phyloP scores from a whole-genome alignment of 768 basidiomycete species.

The Russula virescens region DNA sequence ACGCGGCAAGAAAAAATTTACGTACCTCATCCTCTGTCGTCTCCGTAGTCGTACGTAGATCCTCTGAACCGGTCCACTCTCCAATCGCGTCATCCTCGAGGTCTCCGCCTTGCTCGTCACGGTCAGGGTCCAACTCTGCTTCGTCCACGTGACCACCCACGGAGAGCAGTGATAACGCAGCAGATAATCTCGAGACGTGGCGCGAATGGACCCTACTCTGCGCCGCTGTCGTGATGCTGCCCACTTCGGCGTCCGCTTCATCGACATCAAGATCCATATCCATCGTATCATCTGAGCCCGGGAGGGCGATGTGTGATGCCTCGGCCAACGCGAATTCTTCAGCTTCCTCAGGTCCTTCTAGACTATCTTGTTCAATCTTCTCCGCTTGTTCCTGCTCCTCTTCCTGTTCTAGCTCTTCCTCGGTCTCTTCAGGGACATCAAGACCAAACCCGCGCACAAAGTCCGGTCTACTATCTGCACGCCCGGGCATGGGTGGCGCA shows the following conservation, averaged over 20 bases:
- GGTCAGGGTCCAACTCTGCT: constrained; percentile 25
- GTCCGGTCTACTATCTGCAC: constrained; percentile 56
- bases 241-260: constrained; percentile 36
- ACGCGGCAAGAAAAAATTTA: constrained; percentile 17
- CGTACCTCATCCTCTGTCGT: constrained; percentile 67
- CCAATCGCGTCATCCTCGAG: constrained; percentile 41
- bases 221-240: constrained; percentile 42
- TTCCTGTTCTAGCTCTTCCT: constrained; percentile 43
- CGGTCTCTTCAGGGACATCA: constrained; percentile 72
- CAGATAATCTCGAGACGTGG: constrained; percentile 61
- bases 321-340: constrained; percentile 17
- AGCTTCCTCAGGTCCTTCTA: constrained; percentile 25
- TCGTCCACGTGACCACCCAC: constrained; percentile 42
- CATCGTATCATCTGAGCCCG: constrained; percentile 18
- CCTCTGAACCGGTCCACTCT: constrained; percentile 85
- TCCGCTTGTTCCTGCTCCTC: constrained; percentile 22
- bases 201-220: constrained; percentile 58
- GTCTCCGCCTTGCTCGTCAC: constrained; percentile 29
- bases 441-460: constrained; percentile 77
- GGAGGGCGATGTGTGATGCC: constrained; percentile 14
- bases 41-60: constrained; percentile 43
- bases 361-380: constrained; percentile 22
- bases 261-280: constrained; percentile 27
- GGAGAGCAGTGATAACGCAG: constrained; percentile 59
- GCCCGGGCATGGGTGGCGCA: constrained; percentile 38